Conservation (phyloP, 495 filamentous ascomycete species). For the Hyaloscypha hepaticicola region DNA sequence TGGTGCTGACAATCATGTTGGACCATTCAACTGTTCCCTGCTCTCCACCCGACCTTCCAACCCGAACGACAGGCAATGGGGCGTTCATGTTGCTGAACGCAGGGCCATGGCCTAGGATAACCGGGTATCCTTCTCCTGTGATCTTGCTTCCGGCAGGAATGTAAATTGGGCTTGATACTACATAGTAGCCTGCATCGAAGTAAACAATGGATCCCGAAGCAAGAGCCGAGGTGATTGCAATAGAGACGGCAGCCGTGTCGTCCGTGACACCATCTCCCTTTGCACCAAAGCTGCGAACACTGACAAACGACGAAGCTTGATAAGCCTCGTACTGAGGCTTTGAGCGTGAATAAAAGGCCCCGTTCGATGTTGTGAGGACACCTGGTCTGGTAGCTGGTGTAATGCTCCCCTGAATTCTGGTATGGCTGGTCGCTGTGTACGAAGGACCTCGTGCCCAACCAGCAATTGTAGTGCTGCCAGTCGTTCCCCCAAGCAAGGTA, state of each 20-base stretch:
- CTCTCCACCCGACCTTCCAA: conserved; percentile 46
- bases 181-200: conserved; percentile 47
- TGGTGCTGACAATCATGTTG: conserved; percentile 53
- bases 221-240: conserved; percentile 37
- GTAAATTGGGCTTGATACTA: conserved; percentile 49
- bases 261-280: conserved; percentile 71
- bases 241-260: conserved; percentile 52
- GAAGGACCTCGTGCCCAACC: conserved; percentile 47
- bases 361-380: neutral
- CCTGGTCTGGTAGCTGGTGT: neutral
- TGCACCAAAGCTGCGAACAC: conserved; percentile 57
- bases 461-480: conserved; percentile 51
- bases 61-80: conserved; percentile 53
- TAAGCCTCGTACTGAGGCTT: conserved; percentile 60
- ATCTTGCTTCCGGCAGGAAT: conserved; percentile 55
- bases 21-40: conserved; percentile 59
- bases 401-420: neutral
- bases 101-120: conserved; percentile 47
- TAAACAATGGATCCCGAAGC: conserved; percentile 36
- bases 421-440: conserved; percentile 47
- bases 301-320: conserved; percentile 54
- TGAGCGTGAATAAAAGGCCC: conserved; percentile 23
- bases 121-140: conserved; percentile 49
- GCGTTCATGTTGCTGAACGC: conserved; percentile 48
- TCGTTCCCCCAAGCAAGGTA: conserved; percentile 55